Base-by-base conservation (phyloP, 352 stramenopile species). In the Pythium inflatum region DNA sequence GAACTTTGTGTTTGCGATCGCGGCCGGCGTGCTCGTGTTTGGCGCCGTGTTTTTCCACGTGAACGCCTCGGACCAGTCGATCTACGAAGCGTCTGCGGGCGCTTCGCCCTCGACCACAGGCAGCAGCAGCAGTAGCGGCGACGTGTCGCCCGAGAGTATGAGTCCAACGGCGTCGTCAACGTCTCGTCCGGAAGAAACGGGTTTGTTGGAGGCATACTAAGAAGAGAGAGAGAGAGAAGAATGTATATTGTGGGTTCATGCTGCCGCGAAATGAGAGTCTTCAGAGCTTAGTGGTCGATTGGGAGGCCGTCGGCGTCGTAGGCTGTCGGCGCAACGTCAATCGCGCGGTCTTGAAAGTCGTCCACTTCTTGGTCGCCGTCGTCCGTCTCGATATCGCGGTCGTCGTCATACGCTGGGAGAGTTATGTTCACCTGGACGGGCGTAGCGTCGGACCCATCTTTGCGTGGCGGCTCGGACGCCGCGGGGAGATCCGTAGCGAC, bases 1-100 rank as follows among this genome's bases (percentile, higher is more conserved):
- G 89, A 77, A 96, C 62, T 74, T 96, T 33, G 89, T 96, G 27
- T 96, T 96, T 70, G 78, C 70, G 22, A 94, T 96, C 46, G 86
- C 87, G 54, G 80, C 85, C 14, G 66, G 81, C 24, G 75, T 96
- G 41, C 77, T 94, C 20, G 73, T 92, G 22, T 83, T 91, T 51
- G 88, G 88, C 20, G 88, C 78, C 1, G 62, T 76, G 30, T 76
- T 96, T 55, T 96, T 94, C 75, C 87, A 94, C 55, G 87, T 74
- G 48, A 84, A 81, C 48, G 84, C 88, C 16, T 93, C 85, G 1
- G 88, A 96, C 73, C 79, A 84, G 58, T 91, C 82, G 1, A 93
- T 95, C 46, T 94, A 91, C 68, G 48, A 70, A 11, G 45, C 49
- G n/a, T n/a, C n/a, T n/a, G n/a, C n/a, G n/a, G n/a, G n/a, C n/a